Percentiles rank a stretch among this genome's conserved stretches.
Evolutionary conservation across 2,329 filamentous ascomycete species (phyloP).

Genomic region (Aphanocladium album): DNA sequence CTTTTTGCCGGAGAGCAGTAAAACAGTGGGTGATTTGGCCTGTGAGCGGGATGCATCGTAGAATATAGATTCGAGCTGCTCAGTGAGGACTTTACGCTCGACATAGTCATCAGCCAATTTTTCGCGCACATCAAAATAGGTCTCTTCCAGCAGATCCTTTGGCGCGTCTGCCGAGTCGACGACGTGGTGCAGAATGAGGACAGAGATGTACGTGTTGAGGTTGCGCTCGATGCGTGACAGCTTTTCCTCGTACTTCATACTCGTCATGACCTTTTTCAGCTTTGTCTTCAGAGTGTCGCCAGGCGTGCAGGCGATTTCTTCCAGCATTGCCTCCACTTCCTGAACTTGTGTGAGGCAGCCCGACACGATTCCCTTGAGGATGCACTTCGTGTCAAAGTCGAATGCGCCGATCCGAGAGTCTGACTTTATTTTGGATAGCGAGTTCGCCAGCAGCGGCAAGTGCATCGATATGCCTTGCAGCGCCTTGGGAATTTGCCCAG

Average conservation of each 20-base stretch:
- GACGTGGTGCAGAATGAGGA: constrained; percentile 10
- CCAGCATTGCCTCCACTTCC: constrained; percentile 7
- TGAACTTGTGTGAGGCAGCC: constrained; percentile 9
- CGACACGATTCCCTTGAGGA: constrained; percentile 11
- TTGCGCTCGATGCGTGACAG: constrained; percentile 5
- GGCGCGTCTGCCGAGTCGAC: constrained; percentile 7
- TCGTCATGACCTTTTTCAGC: constrained; percentile 12
- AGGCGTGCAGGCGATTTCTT: constrained; percentile 10
- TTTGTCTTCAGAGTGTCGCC: constrained; percentile 5
- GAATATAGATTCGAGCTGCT: neutral
- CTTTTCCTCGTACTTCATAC: constrained; percentile 7
- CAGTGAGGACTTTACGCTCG: neutral
- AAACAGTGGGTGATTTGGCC: neutral
- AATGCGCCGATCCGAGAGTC: neutral
- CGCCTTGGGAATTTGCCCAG: constrained; percentile 7
- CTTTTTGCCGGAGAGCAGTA: constrained; percentile 4
- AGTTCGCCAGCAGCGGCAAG: constrained; percentile 9
- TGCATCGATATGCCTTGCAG: constrained; percentile 12
- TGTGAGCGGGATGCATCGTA: constrained; percentile 7
- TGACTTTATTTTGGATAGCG: constrained; percentile 7
- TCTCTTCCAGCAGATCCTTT: constrained; percentile 1
- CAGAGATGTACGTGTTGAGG: constrained; percentile 9
- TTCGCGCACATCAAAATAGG: constrained; percentile 7
- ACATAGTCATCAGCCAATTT: neutral
- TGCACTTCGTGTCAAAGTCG: constrained; percentile 11